Base-by-base conservation (phyloP, 192 early-diverging fungal genomes). In the Polychytrium aggregatum region DNA sequence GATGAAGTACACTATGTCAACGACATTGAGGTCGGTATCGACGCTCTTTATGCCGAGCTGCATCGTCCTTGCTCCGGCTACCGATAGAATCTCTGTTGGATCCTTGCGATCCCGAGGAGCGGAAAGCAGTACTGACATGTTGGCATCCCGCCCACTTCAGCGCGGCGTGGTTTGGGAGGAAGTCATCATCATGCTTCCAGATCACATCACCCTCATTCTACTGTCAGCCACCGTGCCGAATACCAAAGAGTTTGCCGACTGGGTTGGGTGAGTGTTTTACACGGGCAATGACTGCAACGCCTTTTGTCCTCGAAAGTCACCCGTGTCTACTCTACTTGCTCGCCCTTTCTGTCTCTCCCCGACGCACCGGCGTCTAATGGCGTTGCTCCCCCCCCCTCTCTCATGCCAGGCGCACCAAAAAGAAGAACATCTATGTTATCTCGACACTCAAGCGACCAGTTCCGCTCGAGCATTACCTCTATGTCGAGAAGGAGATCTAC, bases 1-100 rank as follows among this genome's bases (percentile, higher is more conserved):
- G 95, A 98, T 66, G 95, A 98, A 67, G 87, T 92, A 38, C 95
- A 98, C 55, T 98, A 98, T 62, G 78, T 98, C 25, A 97, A 97
- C 56, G 92, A 98, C 60, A 48, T 82, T 8, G 95, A 90, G 74
- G 48, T 70, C 24, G 22, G 30, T 41, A 1, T 17, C 20, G 27
- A n/a, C n/a, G n/a, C 35, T 17, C 31, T 52, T 26, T 52, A n/a
- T n/a, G n/a, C n/a, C n/a, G n/a, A n/a, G n/a, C n/a, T n/a, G n/a
- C n/a, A n/a, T n/a, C n/a, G n/a, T n/a, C n/a, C n/a, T n/a, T n/a
- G n/a, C n/a, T n/a, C n/a, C n/a, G n/a, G n/a, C n/a, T n/a, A n/a
- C n/a, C n/a, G n/a, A n/a, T n/a, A n/a, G n/a, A n/a, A n/a, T n/a
- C n/a, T n/a, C n/a, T n/a, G n/a, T n/a, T n/a, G n/a, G n/a, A n/a